phyloP scores from a whole-genome alignment of 2,329 filamentous ascomycete species.

The Sarocladium oryzae region DNA sequence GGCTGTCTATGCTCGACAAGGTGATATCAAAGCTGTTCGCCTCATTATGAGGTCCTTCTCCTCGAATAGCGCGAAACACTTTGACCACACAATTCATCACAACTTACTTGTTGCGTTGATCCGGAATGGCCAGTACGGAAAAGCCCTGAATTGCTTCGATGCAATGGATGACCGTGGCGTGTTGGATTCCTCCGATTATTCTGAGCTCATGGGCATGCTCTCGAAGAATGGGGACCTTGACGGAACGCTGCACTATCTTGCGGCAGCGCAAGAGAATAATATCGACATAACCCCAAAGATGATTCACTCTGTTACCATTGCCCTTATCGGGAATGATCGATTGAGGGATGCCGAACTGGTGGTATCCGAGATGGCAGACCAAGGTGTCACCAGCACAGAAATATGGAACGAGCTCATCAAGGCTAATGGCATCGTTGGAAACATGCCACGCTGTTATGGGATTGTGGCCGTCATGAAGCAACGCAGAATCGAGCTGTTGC shows the following conservation, averaged over 20 bases:
- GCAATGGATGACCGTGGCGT: conserved; percentile 42
- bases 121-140: conserved; percentile 36
- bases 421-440: conserved; percentile 49
- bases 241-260: conserved; percentile 58
- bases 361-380: conserved; percentile 43
- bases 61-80: background rate
- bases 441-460: conserved; percentile 31
- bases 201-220: conserved; percentile 66
- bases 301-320: conserved; percentile 59
- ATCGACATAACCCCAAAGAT: conserved; percentile 51
- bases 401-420: conserved; percentile 77
- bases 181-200: conserved; percentile 61
- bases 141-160: conserved; percentile 58
- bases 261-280: conserved; percentile 48
- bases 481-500: conserved; percentile 39
- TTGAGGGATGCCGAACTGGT: conserved; percentile 30
- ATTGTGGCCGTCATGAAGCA: conserved; percentile 43
- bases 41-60: background rate
- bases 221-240: conserved; percentile 67
- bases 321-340: conserved; percentile 45
- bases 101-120: background rate
- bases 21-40: conserved; percentile 51
- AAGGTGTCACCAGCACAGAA: conserved; percentile 45
- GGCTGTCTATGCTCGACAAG: conserved; percentile 63
- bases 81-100: background rate